These are phyloP conservation scores for Leccinum huronense DNA, from an alignment of 1,284 basidiomycete species.

Conservation along the genomic window DNA sequence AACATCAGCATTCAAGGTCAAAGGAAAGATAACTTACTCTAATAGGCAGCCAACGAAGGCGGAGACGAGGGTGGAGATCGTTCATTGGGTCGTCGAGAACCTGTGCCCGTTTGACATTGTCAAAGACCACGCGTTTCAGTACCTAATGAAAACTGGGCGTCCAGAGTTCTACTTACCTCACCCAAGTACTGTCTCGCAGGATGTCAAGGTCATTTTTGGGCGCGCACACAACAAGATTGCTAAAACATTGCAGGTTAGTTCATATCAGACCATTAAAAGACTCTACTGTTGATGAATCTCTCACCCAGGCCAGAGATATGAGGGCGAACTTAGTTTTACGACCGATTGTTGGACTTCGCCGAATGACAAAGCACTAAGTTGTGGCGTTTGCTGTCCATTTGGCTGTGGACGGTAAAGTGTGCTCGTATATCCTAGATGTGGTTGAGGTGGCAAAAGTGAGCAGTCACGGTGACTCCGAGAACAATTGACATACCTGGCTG, in stretches of 20 bases:
- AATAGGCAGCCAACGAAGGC: constrained; percentile 16
- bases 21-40: not conserved
- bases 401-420: not conserved
- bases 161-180: constrained; percentile 15
- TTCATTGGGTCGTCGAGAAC: constrained; percentile 9
- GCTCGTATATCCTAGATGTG: constrained; percentile 5
- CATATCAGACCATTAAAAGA: not conserved
- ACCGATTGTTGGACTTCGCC: constrained; percentile 19
- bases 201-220: constrained; percentile 6
- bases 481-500: not conserved
- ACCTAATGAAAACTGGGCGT: constrained; percentile 5
- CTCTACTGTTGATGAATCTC: too few relatives aligned
- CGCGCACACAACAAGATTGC: not conserved
- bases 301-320: not conserved
- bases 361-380: constrained; percentile 14
- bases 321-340: not conserved
- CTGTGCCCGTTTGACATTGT: constrained; percentile 14
- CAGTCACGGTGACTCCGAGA: too few relatives aligned
- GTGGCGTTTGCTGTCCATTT: constrained; percentile 10
- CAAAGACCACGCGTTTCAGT: constrained; percentile 11
- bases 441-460: too few relatives aligned
- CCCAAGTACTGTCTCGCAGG: not conserved
- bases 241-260: constrained; percentile 6
- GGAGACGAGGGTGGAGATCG: constrained; percentile 12
- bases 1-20: not conserved